Conservation (phyloP, 805 yeast species). For the Kuraishia capsulata region DNA sequence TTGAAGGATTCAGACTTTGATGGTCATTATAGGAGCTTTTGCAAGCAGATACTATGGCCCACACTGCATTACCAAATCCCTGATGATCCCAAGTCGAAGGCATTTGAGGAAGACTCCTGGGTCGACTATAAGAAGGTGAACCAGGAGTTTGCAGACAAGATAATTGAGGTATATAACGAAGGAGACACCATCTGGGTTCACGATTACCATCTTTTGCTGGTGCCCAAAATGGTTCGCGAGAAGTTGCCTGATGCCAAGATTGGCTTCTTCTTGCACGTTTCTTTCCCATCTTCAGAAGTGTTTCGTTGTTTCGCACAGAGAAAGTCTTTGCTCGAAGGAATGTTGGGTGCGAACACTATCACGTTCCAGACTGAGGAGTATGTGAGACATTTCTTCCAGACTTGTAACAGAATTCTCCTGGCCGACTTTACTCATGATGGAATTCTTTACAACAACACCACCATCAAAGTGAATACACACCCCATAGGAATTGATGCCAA, state of each 20-base stretch:
- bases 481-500: slow-evolving; percentile 78
- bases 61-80: slow-evolving; percentile 90
- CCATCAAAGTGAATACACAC: slow-evolving; percentile 44
- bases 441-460: slow-evolving; percentile 49
- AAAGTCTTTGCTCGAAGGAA: slow-evolving; percentile 63
- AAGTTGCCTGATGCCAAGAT: slow-evolving; percentile 75
- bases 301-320: slow-evolving; percentile 91
- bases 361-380: slow-evolving; percentile 91
- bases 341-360: slow-evolving; percentile 81
- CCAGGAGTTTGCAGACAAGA: slow-evolving; percentile 68
- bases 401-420: slow-evolving; percentile 73
- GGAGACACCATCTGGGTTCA: slow-evolving; percentile 88
- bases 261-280: slow-evolving; percentile 86
- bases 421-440: slow-evolving; percentile 69
- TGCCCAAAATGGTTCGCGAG: slow-evolving; percentile 76
- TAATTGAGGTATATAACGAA: slow-evolving; percentile 55
- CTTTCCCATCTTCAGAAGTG: slow-evolving; percentile 93
- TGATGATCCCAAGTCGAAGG: slow-evolving; percentile 87
- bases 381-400: slow-evolving; percentile 87
- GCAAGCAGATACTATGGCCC: slow-evolving; percentile 96
- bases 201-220: slow-evolving; percentile 84
- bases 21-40: slow-evolving; percentile 86
- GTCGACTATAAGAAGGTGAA: slow-evolving; percentile 69
- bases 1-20: slow-evolving; percentile 74
- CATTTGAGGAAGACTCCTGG: slow-evolving; percentile 96